Base-by-base conservation (phyloP, 768 basidiomycete genomes). In the Psilocybe tampanensis region DNA sequence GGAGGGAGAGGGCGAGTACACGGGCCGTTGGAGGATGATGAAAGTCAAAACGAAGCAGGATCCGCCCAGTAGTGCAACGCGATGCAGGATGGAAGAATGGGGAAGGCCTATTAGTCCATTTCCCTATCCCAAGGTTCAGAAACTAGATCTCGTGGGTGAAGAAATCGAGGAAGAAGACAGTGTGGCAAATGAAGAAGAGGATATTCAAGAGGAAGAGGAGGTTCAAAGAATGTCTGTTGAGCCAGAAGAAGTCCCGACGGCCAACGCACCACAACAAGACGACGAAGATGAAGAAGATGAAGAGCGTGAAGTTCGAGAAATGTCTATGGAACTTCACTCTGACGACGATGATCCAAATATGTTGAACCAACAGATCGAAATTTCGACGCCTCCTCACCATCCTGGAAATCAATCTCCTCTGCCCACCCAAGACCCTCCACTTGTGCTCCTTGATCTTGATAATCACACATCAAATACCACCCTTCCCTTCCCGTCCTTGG, bases 31-130 rank as follows among this genome's bases (percentile, higher is more conserved):
- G 73, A 82, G 71, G 66, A 76, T 80, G 55, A 60, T 86, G 49
- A 74, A 65, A 8, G 79, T 89, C 3, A 84, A 79, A 18, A 88
- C 84, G 18, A 90, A 89, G 72, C 71, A 69, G 17, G 89, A 87
- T 59, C 86, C 88, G 0, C 85, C 86, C 3, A 84, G 83, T 48
- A 85, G 82, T 60, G 74, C 72, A 13, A 85, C 83, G 18, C 69
- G 73, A 29, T 72, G 64, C 6, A 74, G 82, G 34, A 80, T 77
- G 70, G 80, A 83, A 23, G 70, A 74, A 18, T 89, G 89, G 88
- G 88, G 89, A 2, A 76, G 85, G 11, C 89, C 89, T 0, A 78
- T 85, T 42, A 90, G 88, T 52, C 89, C 89, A 0, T 88, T 81
- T 67, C 89, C 86, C 6, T 49, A 49, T 49, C 24, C 41, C 8